Percentiles rank a stretch among this genome's conserved stretches.
Evolutionary conservation across 2,329 filamentous ascomycete species (phyloP).

Genomic region (Coniochaeta sp.): DNA sequence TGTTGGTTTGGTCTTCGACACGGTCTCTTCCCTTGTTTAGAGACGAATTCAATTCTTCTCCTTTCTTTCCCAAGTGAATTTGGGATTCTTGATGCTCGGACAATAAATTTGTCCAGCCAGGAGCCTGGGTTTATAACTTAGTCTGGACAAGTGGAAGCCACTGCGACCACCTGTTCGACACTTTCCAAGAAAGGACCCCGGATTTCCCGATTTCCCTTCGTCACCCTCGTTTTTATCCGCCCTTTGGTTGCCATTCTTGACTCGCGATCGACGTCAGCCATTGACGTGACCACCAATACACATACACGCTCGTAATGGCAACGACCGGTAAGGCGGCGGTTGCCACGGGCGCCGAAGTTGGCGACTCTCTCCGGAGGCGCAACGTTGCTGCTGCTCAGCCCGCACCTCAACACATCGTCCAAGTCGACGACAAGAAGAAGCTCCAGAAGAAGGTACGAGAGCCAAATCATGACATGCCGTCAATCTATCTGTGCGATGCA

Average conservation of each 20-base stretch:
- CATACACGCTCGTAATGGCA: conserved; percentile 39
- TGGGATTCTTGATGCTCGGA: conserved; percentile 1
- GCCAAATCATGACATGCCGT: too few species aligned
- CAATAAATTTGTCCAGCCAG: conserved; percentile 1
- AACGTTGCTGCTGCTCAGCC: conserved; percentile 37
- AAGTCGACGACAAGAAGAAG: conserved; percentile 56
- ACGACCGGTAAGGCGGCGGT: conserved; percentile 42
- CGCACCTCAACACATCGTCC: conserved; percentile 15
- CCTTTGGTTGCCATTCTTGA: neutral
- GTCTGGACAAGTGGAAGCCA: neutral
- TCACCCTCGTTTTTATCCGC: conserved; percentile 4
- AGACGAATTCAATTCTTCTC: neutral
- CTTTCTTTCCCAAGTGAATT: neutral
- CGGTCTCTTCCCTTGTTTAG: neutral
- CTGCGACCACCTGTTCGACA: conserved; percentile 2
- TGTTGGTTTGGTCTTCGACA: too few species aligned
- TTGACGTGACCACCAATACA: neutral
- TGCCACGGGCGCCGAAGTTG: conserved; percentile 54
- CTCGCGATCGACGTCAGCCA: neutral
- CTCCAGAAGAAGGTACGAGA: conserved; percentile 46
- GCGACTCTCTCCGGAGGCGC: conserved; percentile 50
- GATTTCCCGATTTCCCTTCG: conserved; percentile 2
- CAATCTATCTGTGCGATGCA: too few species aligned
- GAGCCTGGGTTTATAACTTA: neutral
- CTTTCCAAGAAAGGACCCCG: neutral